These are phyloP conservation scores for Apiosordaria backusii DNA, from an alignment of 495 filamentous ascomycete genomes.

Conservation along the genomic window DNA sequence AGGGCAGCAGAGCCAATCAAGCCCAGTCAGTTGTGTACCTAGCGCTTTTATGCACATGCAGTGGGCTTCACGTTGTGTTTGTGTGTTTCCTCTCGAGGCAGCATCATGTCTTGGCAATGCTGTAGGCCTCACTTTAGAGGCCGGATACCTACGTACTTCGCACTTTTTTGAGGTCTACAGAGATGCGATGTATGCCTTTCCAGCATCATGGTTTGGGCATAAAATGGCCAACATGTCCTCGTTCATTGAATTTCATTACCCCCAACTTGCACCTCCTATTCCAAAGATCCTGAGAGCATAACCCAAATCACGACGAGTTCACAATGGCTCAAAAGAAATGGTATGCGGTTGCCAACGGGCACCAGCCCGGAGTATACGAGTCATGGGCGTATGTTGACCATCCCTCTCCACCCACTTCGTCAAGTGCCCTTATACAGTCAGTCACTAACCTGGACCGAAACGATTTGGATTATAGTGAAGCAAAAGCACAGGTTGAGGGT, in stretches of 20 bases:
- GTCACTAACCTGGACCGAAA: neutral
- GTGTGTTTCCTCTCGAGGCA: neutral
- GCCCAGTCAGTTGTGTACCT: too few relatives aligned
- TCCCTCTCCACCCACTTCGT: neutral
- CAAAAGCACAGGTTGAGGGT: neutral
- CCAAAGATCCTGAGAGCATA: too few relatives aligned
- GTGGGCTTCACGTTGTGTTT: neutral
- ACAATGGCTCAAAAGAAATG: neutral
- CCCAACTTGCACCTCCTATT: neutral
- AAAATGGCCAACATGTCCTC: neutral
- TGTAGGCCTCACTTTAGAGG: neutral
- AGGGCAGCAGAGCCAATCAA: too few relatives aligned
- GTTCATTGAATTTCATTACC: neutral
- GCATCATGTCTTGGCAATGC: neutral
- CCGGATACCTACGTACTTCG: neutral
- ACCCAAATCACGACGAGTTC: neutral
- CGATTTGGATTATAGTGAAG: neutral
- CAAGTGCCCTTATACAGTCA: neutral
- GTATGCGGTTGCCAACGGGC: neutral
- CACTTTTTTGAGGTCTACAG: neutral
- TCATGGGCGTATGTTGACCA: neutral
- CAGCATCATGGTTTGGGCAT: neutral
- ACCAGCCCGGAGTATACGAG: neutral
- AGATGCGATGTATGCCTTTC: neutral
- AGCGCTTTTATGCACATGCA: too few relatives aligned